Conservation (phyloP, 495 filamentous ascomycete species). For the Ramalina peruviana region DNA sequence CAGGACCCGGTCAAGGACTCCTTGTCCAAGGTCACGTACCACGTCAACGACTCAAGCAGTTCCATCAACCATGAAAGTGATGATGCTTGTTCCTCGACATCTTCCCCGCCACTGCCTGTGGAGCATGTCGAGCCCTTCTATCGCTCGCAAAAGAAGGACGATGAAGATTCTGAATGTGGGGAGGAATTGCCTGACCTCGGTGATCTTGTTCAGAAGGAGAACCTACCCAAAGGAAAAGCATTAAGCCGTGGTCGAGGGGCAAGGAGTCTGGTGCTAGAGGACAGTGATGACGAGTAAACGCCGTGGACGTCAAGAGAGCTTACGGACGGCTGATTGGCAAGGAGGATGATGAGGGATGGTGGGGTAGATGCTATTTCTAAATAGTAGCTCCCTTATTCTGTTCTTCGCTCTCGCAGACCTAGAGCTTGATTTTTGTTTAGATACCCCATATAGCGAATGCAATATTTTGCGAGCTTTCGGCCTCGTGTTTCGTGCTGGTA, state of each 20-base stretch:
- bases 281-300: constrained; percentile 21
- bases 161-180: constrained; percentile 8
- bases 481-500: too few relatives aligned
- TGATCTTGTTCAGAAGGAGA: constrained; percentile 8
- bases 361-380: not conserved
- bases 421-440: constrained; percentile 1
- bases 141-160: not conserved
- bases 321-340: not conserved
- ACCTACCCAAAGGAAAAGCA: not conserved
- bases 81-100: not conserved
- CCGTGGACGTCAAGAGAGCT: not conserved
- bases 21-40: constrained; percentile 5
- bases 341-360: not conserved
- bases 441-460: constrained; percentile 11
- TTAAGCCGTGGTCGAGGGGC: constrained; percentile 8
- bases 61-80: not conserved
- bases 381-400: too few relatives aligned
- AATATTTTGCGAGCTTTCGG: too few relatives aligned
- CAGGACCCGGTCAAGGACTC: constrained; percentile 6
- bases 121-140: not conserved
- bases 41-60: not conserved
- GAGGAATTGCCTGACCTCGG: constrained; percentile 19
- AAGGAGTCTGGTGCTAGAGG: constrained; percentile 20
- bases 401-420: not conserved
- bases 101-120: constrained; percentile 1